Conservation (phyloP, 495 filamentous ascomycete species). For the Podospora pseudoanserina region DNA sequence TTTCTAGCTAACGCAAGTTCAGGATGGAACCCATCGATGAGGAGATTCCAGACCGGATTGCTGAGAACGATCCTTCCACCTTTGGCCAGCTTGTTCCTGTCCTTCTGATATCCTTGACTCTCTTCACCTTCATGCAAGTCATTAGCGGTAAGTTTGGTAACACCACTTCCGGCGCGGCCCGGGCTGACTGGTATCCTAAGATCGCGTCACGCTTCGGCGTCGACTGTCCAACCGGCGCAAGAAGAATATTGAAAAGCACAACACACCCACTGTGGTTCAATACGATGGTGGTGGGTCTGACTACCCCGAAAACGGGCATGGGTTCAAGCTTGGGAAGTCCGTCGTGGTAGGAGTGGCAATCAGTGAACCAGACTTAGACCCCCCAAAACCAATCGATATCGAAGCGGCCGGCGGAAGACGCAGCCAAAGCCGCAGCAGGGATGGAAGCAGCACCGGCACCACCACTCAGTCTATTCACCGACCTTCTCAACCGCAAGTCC, state of each 20-base stretch:
- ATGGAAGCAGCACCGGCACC: background rate
- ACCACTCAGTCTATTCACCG: conserved; percentile 1
- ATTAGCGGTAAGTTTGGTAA: conserved; percentile 29
- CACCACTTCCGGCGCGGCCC: background rate
- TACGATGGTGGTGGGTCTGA: background rate
- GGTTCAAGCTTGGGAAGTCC: background rate
- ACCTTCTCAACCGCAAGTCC: background rate
- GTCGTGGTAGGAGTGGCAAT: background rate
- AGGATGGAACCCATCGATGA: conserved; percentile 13
- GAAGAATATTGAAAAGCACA: conserved; percentile 6
- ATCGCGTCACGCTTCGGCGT: background rate
- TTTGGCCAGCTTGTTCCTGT: conserved; percentile 42
- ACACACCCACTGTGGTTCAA: background rate
- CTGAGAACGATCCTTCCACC: conserved; percentile 35
- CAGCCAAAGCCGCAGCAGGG: background rate
- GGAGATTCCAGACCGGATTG: conserved; percentile 25
- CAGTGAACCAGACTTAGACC: background rate
- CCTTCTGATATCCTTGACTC: conserved; percentile 31
- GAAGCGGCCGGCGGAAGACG: background rate
- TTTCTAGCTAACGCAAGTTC: background rate
- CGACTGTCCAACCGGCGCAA: background rate
- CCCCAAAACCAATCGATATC: background rate
- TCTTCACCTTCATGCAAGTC: conserved; percentile 37
- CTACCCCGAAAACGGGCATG: background rate
- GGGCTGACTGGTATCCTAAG: background rate